Evolutionary conservation across 2,329 filamentous ascomycete genomes (phyloP).

Genomic region (Drechslera avenae): DNA sequence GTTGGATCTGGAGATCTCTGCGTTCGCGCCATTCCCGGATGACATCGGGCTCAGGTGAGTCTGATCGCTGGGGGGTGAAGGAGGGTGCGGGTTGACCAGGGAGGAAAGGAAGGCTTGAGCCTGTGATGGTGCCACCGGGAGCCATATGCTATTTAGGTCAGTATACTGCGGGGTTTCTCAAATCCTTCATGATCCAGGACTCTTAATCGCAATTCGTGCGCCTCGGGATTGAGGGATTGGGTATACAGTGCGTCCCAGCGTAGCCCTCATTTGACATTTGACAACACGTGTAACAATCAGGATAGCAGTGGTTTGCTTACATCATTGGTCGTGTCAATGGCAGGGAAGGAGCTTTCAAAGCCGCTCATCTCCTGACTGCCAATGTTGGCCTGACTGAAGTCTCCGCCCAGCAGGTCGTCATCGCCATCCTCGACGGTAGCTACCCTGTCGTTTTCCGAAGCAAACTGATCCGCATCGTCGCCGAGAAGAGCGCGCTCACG

Average conservation of each 20-base stretch:
- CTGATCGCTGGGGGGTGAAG: conserved; percentile 58
- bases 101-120: conserved; percentile 63
- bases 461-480: conserved; percentile 91
- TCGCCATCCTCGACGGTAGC: conserved; percentile 67
- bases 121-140: conserved; percentile 80
- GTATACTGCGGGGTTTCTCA: background rate
- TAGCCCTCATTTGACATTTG: background rate
- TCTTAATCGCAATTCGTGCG: background rate
- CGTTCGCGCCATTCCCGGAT: conserved; percentile 90
- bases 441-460: conserved; percentile 72
- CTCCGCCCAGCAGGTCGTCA: conserved; percentile 73
- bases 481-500: conserved; percentile 89
- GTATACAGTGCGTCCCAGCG: background rate
- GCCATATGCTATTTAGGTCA: conserved; percentile 64
- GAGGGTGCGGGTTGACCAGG: conserved; percentile 44
- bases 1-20: conserved; percentile 79
- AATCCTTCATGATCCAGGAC: background rate
- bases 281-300: conserved; percentile 1
- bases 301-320: conserved; percentile 53
- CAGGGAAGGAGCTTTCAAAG: conserved; percentile 92
- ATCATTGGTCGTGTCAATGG: conserved; percentile 75
- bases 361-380: conserved; percentile 57
- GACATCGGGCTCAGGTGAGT: conserved; percentile 86
- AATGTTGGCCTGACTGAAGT: conserved; percentile 50
- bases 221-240: background rate